Conservation (phyloP, 108 stramenopile species). For the Cyclotella baltica region DNA sequence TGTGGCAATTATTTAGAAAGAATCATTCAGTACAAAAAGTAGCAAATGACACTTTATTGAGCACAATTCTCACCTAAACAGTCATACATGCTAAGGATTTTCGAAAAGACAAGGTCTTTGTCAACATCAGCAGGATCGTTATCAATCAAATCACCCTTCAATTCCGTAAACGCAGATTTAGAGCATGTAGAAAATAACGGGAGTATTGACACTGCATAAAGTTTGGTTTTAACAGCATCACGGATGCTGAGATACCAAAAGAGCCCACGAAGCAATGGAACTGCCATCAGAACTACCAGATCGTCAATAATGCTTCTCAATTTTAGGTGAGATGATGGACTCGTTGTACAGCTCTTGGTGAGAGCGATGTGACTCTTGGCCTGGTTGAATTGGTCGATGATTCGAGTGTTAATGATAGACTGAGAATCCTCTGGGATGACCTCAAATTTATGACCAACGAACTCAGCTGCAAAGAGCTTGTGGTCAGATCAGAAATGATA, state of each 20-base stretch:
- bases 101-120: conserved; percentile 60
- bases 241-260: conserved; percentile 61
- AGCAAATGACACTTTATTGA: not conserved
- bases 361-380: conserved; percentile 78
- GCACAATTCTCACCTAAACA: conserved; percentile 58
- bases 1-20: not conserved
- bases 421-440: conserved; percentile 57
- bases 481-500: no score
- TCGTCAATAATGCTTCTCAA: conserved; percentile 63
- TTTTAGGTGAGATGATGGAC: conserved; percentile 56
- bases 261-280: conserved; percentile 74
- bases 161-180: conserved; percentile 53
- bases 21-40: not conserved
- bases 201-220: conserved; percentile 75
- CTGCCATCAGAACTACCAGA: conserved; percentile 72
- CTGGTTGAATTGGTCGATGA: conserved; percentile 78
- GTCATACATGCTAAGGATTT: conserved; percentile 62
- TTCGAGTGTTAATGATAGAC: conserved; percentile 67
- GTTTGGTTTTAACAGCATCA: conserved; percentile 60
- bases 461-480: no score
- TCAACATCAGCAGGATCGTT: conserved; percentile 27
- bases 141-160: conserved; percentile 63
- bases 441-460: conserved; percentile 64
- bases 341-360: conserved; percentile 70
- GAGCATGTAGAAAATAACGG: conserved; percentile 75